Evolutionary conservation across 1,284 basidiomycete genomes (phyloP), one percentile per base, ranked within the genome.

Genomic region (Takashimella koratensis): DNA sequence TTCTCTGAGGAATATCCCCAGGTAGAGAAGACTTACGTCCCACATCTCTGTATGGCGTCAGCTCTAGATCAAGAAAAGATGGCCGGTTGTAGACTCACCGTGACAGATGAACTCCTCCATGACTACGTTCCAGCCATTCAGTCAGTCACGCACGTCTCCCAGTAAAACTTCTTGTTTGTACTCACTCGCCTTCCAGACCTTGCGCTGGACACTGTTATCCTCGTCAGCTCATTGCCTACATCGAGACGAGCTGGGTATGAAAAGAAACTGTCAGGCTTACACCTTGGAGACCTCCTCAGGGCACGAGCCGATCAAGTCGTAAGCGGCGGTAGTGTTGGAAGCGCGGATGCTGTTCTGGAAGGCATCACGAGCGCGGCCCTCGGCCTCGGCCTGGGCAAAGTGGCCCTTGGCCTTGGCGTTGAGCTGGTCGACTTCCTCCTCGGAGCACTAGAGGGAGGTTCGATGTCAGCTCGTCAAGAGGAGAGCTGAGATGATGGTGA

Each of bases 61-160:
- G n/a, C n/a, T n/a, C n/a, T n/a, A n/a, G n/a, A n/a, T n/a, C n/a
- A n/a, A n/a, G n/a, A n/a, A n/a, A n/a, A n/a, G n/a, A n/a, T n/a
- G n/a, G n/a, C n/a, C n/a, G n/a, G n/a, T n/a, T n/a, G n/a, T 21
- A 46, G 10, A 53, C 57, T 52, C 46, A 59, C 57, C 50, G 30
- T 59, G 50, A 23, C 40, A 20, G 6, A 61, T 36, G 49, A 61
- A 61, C 41, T 61, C 59, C 30, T 54, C 56, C 59, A 61, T 61
- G 43, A 61, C 59, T 61, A n/a, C 12, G 2, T 16, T 3, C 12
- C 21, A 22, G 3, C 4, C 20, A 11, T 24, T 25, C 53, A n/a
- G n/a, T n/a, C n/a, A n/a, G n/a, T n/a, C n/a, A n/a, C n/a, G n/a
- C n/a, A n/a, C n/a, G n/a, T n/a, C n/a, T n/a, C n/a, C n/a, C n/a